Evolutionary conservation across 202 grass and related monocot genomes (phyloP).

Genomic region (Musa balbisiana): DNA sequence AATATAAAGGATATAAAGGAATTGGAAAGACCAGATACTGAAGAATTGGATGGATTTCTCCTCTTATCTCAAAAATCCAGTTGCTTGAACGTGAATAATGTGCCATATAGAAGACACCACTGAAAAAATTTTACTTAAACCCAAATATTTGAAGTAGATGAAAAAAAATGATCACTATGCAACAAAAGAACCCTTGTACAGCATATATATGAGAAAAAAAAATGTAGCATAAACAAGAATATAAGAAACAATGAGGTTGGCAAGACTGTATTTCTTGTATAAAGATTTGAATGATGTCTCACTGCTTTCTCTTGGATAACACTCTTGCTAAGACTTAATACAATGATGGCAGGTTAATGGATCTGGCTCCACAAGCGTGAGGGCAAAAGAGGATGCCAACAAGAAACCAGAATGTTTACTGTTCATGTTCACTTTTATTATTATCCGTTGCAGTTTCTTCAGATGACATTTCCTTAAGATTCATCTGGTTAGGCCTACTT

Average conservation of each 20-base stretch:
- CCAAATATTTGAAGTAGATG: not conserved
- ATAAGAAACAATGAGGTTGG: constrained; percentile 3
- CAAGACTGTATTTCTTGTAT: not conserved
- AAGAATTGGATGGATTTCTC: not conserved
- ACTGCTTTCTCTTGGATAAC: not conserved
- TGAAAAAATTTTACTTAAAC: no score
- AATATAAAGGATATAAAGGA: not conserved
- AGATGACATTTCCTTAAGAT: constrained; percentile 12
- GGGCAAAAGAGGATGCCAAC: not conserved
- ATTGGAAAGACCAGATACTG: not conserved
- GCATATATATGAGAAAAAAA: not conserved
- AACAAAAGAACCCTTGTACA: not conserved
- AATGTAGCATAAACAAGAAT: not conserved
- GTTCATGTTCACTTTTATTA: constrained; percentile 15
- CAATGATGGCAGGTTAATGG: not conserved
- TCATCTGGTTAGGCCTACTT: not conserved
- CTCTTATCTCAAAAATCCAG: not conserved
- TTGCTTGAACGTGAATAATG: not conserved
- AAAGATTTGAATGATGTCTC: not conserved
- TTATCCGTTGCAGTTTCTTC: constrained; percentile 20
- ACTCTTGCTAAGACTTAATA: no score
- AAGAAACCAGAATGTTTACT: not conserved
- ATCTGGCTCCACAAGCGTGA: not conserved
- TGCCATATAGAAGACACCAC: not conserved
- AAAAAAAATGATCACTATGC: not conserved